Evolutionary conservation across 306 rosid species (phyloP), one percentile per base, ranked within the genome.

Genomic region (Alnus glutinosa): DNA sequence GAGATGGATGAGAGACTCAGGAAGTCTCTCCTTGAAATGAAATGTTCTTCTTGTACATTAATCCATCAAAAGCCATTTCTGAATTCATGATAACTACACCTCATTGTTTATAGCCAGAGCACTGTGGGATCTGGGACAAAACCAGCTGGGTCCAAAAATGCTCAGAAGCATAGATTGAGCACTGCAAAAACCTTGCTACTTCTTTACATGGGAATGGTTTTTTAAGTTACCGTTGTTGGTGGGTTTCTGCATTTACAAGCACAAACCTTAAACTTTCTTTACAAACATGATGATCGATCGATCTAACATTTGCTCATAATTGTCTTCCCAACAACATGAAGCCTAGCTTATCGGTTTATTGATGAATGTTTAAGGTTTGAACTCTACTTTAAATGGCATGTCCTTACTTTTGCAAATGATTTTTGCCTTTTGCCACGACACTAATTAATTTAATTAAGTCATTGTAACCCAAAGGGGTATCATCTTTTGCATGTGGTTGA

Each of bases 1-100:
- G 76, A 82, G 90, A 89, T 82, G 51, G 89, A 71, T 78, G 81
- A 84, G 82, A 79, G 1, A 6, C 28, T 39, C 23, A 72, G 10
- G 10, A 76, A 55, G 72, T 67, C 63, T 76, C 14, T 37, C 7
- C 1, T 42, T 79, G 79, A 58, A 59, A 76, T 82, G 70, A 73
- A 77, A 72, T 69, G 63, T 77, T 87, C 77, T 15, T 84, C 82
- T 70, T 70, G 71, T 84, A 55, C 73, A 71, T 62, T 62, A 37
- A 74, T 80, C 79, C 66, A 70, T 52, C 28, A 55, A 62, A 80
- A 49, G 77, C 48, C 52, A 72, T 79, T 76, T 64, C 77, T 55
- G 75, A 62, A 61, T 77, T 70, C n/a, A 23, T 55, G 82, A 78
- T 54, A 81, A 82, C 77, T 78, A 81, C 85, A 44, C 61, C 75